Conservation (phyloP, 257 asterid species). For the Solanum acaule region DNA sequence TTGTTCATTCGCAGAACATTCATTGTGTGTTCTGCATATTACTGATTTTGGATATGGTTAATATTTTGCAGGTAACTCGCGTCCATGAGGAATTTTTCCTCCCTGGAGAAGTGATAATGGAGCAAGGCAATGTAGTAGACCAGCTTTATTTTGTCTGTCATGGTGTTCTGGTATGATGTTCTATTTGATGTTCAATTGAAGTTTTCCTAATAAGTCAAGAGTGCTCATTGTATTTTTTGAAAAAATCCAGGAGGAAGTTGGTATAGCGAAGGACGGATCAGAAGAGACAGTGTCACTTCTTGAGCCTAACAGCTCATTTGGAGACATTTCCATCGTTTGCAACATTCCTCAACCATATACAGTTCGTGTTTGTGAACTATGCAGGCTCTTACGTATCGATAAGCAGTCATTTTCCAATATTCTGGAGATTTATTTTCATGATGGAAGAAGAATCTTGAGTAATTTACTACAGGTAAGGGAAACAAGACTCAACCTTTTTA, state of each 20-base stretch:
- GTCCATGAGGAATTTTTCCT: constrained; percentile 93
- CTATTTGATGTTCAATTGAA: neutral
- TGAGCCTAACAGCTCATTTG: constrained; percentile 56
- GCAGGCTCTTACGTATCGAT: constrained; percentile 78
- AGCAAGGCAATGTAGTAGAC: constrained; percentile 80
- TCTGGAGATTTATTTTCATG: constrained; percentile 79
- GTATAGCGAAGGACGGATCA: constrained; percentile 50
- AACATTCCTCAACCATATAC: constrained; percentile 95
- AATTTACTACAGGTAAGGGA: constrained; percentile 73
- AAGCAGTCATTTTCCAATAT: constrained; percentile 76
- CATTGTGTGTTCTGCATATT: neutral
- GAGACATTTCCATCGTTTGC: constrained; percentile 76
- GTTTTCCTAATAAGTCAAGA: neutral
- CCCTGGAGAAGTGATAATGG: constrained; percentile 90
- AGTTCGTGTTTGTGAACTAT: constrained; percentile 78
- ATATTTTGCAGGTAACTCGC: constrained; percentile 48
- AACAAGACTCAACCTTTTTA: neutral
- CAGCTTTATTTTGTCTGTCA: constrained; percentile 83
- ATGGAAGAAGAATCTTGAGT: constrained; percentile 69
- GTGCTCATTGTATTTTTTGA: neutral
- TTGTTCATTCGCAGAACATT: neutral
- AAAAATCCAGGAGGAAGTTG: constrained; percentile 61
- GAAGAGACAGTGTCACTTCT: constrained; percentile 56
- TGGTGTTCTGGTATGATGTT: constrained; percentile 54
- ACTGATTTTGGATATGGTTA: neutral